Percentiles rank a stretch among this genome's conserved stretches.
phyloP scores from a whole-genome alignment of 2,329 filamentous ascomycete genomes.

The Ophiocordyceps australis region DNA sequence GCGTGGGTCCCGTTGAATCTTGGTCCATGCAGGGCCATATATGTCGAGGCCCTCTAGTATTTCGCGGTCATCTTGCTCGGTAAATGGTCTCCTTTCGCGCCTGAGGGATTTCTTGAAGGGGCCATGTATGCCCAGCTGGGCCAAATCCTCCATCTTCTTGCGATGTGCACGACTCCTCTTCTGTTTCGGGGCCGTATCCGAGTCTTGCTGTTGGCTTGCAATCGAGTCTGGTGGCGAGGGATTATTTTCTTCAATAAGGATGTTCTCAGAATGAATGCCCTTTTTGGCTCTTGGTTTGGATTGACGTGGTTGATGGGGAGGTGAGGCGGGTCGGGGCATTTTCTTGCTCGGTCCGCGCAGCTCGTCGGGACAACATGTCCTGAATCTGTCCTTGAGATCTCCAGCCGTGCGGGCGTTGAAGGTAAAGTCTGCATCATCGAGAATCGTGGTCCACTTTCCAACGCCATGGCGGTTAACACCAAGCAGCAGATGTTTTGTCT shows the following conservation, averaged over 20 bases:
- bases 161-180: slow-evolving; percentile 35
- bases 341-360: slow-evolving; percentile 24
- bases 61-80: slow-evolving; percentile 41
- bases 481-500: slow-evolving; percentile 42
- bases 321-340: slow-evolving; percentile 7
- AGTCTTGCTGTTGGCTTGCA: slow-evolving; percentile 7
- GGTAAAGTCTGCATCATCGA: slow-evolving; percentile 39
- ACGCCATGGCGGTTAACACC: slow-evolving; percentile 45
- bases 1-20: slow-evolving; percentile 40
- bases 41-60: slow-evolving; percentile 40
- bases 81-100: slow-evolving; percentile 41
- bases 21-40: slow-evolving; percentile 47
- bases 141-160: slow-evolving; percentile 35
- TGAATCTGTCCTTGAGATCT: slow-evolving; percentile 47
- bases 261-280: slow-evolving; percentile 34
- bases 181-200: slow-evolving; percentile 18
- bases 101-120: slow-evolving; percentile 45
- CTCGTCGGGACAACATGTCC: slow-evolving; percentile 46
- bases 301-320: slow-evolving; percentile 7
- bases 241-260: slow-evolving; percentile 28
- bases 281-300: slow-evolving; percentile 22
- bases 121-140: slow-evolving; percentile 38
- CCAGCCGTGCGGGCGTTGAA: slow-evolving; percentile 44
- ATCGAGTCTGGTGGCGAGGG: slow-evolving; percentile 10
- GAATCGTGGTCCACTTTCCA: slow-evolving; percentile 46